Percentiles rank a stretch among this genome's conserved stretches.
These are phyloP conservation scores for Takashimella koratensis DNA, from an alignment of 1,284 basidiomycete species.

Conservation along the genomic window DNA sequence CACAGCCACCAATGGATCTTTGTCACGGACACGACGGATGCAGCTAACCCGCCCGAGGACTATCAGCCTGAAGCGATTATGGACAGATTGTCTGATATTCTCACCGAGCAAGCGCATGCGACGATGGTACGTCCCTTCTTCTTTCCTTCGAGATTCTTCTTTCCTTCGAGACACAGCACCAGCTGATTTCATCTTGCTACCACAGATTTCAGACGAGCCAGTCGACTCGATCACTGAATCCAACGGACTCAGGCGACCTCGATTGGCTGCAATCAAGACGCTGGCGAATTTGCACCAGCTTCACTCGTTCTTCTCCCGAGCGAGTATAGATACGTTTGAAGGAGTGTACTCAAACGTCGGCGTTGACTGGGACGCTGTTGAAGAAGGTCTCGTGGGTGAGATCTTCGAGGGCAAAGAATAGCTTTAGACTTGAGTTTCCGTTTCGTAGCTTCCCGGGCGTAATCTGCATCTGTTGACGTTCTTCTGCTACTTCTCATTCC, in stretches of 20 bases:
- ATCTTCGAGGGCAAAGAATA: slow-evolving; percentile 65
- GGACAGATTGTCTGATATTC: slow-evolving; percentile 82
- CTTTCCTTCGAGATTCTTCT: neutral
- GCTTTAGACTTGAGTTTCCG: neutral
- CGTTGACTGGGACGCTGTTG: slow-evolving; percentile 83
- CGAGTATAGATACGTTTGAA: slow-evolving; percentile 85
- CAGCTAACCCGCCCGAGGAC: slow-evolving; percentile 78
- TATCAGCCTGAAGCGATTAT: slow-evolving; percentile 83
- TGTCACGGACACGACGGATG: slow-evolving; percentile 94
- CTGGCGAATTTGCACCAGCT: slow-evolving; percentile 79
- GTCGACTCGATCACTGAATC: slow-evolving; percentile 5
- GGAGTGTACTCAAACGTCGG: slow-evolving; percentile 68
- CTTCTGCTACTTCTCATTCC: neutral
- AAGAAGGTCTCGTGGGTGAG: slow-evolving; percentile 71
- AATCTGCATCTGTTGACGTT: too few relatives aligned
- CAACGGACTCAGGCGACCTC: slow-evolving; percentile 61
- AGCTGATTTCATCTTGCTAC: too few relatives aligned
- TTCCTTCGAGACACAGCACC: neutral
- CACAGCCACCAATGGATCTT: slow-evolving; percentile 97
- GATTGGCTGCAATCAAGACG: slow-evolving; percentile 63
- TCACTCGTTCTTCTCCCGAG: slow-evolving; percentile 78
- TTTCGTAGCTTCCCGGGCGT: too few relatives aligned
- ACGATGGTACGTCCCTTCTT: slow-evolving; percentile 39
- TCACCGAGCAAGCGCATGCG: slow-evolving; percentile 58
- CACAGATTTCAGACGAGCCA: slow-evolving; percentile 3